Evolutionary conservation across 1,139 yeast species (phyloP).

Genomic region (Pichia sp.): DNA sequence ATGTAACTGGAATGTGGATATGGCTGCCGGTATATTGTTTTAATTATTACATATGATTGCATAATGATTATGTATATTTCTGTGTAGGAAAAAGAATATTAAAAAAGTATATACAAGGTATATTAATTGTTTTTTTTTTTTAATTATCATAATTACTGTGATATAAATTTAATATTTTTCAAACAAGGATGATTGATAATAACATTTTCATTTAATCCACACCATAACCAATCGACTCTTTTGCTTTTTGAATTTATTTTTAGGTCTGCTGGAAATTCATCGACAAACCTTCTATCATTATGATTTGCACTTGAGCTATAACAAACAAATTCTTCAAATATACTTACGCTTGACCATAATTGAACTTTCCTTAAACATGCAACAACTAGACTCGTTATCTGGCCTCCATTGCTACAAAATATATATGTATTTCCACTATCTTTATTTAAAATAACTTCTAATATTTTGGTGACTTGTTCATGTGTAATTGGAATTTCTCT

Average conservation of each 20-base stretch:
- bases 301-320: conserved; percentile 75
- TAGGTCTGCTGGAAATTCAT: conserved; percentile 64
- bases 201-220: conserved; percentile 54
- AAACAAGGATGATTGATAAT: conserved; percentile 34
- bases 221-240: conserved; percentile 71
- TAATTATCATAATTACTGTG: background rate
- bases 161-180: conserved; percentile 13
- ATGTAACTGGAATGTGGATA: conserved; percentile 71
- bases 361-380: conserved; percentile 82
- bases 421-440: conserved; percentile 66
- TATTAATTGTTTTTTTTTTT: background rate
- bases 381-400: conserved; percentile 72
- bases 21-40: conserved; percentile 59
- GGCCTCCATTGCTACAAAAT: conserved; percentile 88
- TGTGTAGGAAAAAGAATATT: background rate
- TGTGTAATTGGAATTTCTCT: conserved; percentile 74
- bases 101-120: background rate
- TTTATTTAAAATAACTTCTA: conserved; percentile 54
- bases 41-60: background rate
- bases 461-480: conserved; percentile 50
- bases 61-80: no score
- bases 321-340: conserved; percentile 76
- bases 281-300: conserved; percentile 78
- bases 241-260: conserved; percentile 37
- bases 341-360: conserved; percentile 86